Evolutionary conservation across 176 grass and related monocot genomes (phyloP).

Genomic region (sorghum (Sorghum bicolor)): DNA sequence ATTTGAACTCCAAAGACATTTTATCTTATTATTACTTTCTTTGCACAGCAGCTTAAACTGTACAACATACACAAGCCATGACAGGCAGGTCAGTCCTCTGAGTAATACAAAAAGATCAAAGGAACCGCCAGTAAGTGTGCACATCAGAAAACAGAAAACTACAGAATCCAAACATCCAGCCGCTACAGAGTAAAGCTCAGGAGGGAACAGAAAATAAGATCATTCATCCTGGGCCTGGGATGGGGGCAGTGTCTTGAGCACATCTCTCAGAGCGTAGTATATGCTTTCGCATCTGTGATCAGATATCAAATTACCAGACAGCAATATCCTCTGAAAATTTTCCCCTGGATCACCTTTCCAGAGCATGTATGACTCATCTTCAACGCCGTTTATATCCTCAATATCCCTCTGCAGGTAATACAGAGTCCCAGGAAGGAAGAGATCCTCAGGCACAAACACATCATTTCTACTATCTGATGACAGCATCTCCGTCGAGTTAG

Average conservation of each 20-base stretch:
- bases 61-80: background rate
- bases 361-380: slow-evolving; percentile 62
- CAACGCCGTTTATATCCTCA: slow-evolving; percentile 28
- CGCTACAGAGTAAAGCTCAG: background rate
- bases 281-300: slow-evolving; percentile 91
- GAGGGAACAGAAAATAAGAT: background rate
- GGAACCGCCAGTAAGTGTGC: background rate
- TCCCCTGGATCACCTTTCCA: slow-evolving; percentile 77
- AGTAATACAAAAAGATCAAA: background rate
- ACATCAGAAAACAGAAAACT: background rate
- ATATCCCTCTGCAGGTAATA: slow-evolving; percentile 77
- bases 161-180: background rate
- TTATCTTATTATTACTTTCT: background rate
- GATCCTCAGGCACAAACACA: slow-evolving; percentile 56
- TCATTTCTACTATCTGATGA: slow-evolving; percentile 14
- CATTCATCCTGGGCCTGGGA: slow-evolving; percentile 12
- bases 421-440: slow-evolving; percentile 68
- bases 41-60: background rate
- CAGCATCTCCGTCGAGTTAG: background rate
- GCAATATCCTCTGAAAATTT: slow-evolving; percentile 76
- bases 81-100: background rate
- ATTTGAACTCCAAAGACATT: too few relatives aligned
- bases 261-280: slow-evolving; percentile 73
- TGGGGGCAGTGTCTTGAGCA: slow-evolving; percentile 59
- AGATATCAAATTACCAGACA: slow-evolving; percentile 81